A percentile compares a stretch with the other conserved stretches of the same genome.
These are phyloP conservation scores for Ophiostoma sp. DNA, from an alignment of 2,329 filamentous ascomycete species.

Conservation along the genomic window DNA sequence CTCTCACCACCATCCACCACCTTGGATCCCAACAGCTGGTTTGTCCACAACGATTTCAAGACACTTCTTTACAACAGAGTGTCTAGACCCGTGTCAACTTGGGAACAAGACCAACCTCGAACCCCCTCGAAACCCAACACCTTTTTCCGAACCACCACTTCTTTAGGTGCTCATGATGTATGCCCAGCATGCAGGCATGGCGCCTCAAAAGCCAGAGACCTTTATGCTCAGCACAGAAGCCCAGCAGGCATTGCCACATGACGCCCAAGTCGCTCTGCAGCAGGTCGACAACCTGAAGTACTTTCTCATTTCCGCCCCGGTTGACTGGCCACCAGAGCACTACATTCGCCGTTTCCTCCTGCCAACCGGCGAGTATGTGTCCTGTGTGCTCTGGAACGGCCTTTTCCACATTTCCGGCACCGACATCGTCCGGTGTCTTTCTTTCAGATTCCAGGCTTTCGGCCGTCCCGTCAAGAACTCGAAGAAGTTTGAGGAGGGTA, in stretches of 20 bases:
- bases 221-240: constrained; percentile 98
- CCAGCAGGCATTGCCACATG: constrained; percentile 91
- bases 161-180: constrained; percentile 59
- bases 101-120: constrained; percentile 3
- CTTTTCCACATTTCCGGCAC: constrained; percentile 99
- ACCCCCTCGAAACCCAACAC: background rate
- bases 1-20: background rate
- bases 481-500: constrained; percentile 99
- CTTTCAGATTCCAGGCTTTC: constrained; percentile 98
- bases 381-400: constrained; percentile 98
- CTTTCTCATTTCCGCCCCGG: constrained; percentile 96
- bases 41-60: constrained; percentile 26
- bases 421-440: constrained; percentile 96
- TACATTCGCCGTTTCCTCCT: constrained; percentile 94
- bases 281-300: constrained; percentile 57
- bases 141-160: background rate
- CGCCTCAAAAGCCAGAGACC: constrained; percentile 94
- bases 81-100: constrained; percentile 14
- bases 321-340: constrained; percentile 96
- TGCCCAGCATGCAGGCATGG: constrained; percentile 82
- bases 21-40: constrained; percentile 24
- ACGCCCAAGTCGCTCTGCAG: constrained; percentile 94
- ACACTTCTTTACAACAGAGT: background rate
- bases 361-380: constrained; percentile 97
- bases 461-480: constrained; percentile 98